phyloP scores from a whole-genome alignment of 306 rosid species.

The Glycine soja region DNA sequence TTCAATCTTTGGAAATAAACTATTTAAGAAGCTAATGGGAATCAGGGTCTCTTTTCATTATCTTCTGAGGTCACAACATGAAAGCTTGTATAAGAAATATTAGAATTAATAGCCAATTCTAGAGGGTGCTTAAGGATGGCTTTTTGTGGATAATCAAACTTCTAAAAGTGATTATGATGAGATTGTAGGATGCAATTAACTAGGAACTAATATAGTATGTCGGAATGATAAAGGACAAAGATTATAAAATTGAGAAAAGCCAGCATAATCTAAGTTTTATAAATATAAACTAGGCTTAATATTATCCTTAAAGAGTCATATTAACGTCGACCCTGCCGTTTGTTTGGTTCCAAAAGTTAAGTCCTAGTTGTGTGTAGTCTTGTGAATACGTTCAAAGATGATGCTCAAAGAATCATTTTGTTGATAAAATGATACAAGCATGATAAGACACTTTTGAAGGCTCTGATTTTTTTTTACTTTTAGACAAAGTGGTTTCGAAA shows the following conservation, averaged over 20 bases:
- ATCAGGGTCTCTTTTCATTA: conserved; percentile 50
- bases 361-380: conserved; percentile 36
- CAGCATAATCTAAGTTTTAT: conserved; percentile 43
- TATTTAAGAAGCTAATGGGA: conserved; percentile 49
- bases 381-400: conserved; percentile 48
- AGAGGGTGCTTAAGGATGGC: conserved; percentile 28
- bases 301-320: conserved; percentile 46
- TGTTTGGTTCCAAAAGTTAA: conserved; percentile 61
- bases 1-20: conserved; percentile 44
- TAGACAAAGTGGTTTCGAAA: conserved; percentile 48
- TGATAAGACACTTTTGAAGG: conserved; percentile 59
- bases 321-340: conserved; percentile 44
- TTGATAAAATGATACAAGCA: conserved; percentile 50
- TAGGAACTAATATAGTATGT: conserved; percentile 54
- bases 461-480: conserved; percentile 35
- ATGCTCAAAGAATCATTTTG: conserved; percentile 46
- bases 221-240: conserved; percentile 66
- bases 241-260: conserved; percentile 39
- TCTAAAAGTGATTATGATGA: conserved; percentile 61
- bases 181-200: conserved; percentile 56
- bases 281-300: conserved; percentile 6
- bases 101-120: conserved; percentile 38
- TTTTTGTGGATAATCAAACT: conserved; percentile 43
- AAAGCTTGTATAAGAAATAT: conserved; percentile 25
- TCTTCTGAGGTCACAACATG: conserved; percentile 50